Evolutionary conservation across 805 yeast genomes (phyloP), one percentile per base, ranked within the genome.

Genomic region (Yarrowia sp.): DNA sequence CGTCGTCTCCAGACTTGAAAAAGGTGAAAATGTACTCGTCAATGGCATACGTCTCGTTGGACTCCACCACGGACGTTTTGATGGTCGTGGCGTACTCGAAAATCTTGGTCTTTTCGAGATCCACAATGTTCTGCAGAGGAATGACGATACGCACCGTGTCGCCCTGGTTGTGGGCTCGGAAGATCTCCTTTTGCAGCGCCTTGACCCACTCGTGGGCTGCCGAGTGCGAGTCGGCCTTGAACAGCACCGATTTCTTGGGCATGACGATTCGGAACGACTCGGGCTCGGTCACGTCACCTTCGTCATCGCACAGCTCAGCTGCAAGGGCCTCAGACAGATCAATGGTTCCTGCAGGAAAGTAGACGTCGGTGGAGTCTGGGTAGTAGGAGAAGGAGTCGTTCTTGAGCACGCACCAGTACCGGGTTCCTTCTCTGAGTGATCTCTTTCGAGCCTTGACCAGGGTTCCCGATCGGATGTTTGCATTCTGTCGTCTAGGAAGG

Each of bases 141-240:
- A 93, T 83, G 69, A 89, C 88, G 19, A 92, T 78, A 21, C 89
- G 83, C 14, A 90, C 95, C 66, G 87, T 86, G 69, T 87, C 87
- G 14, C 86, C 87, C 24, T 81, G 79, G 73, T 90, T 89, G 63
- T 88, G 81, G 43, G 88, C 81, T 1, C 92, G 81, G 75, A 93
- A 93, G 1, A 90, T 85, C 62, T 87, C 87, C 70, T 89, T 90
- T 68, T 88, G 89, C 48, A 93, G 75, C 10, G 82, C 77, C 62
- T 86, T 85, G 51, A 84, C 86, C 98, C 98, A 93, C 17, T 86
- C 82, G 66, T 89, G 81, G 0, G 98, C 98, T 7, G 87, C 77
- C 67, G 81, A 85, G 16, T 83, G 75, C 24, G 88, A 85, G 71
- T 92, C 97, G 1, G 96, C 89, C 67, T 82, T 81, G 69, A 92